Conservation (phyloP, 129 eudicot species). For the Sambucus nigra region DNA sequence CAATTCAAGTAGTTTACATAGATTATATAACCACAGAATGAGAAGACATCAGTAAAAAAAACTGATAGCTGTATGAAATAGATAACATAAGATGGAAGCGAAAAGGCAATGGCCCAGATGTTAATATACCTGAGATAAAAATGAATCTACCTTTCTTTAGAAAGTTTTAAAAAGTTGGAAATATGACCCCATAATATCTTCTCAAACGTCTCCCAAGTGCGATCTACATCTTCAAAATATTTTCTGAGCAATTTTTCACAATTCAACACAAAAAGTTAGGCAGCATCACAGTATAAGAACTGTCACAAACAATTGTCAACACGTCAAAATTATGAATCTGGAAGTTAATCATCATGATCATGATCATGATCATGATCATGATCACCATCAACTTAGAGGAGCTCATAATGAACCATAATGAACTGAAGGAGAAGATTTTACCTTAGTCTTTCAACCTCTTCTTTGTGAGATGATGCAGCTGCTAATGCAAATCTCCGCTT, state of each 20-base stretch:
- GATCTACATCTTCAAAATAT: slow-evolving; percentile 96
- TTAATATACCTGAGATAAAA: not conserved
- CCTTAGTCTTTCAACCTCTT: slow-evolving; percentile 92
- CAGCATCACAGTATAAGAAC: no score
- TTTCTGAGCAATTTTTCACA: slow-evolving; percentile 35
- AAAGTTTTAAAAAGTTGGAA: slow-evolving; percentile 70
- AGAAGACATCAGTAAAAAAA: not conserved
- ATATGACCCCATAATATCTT: slow-evolving; percentile 86
- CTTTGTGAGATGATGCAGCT: slow-evolving; percentile 93
- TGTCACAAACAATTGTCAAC: no score
- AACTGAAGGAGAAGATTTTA: slow-evolving; percentile 22
- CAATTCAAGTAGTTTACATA: not conserved
- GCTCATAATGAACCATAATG: not conserved
- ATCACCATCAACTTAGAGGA: not conserved
- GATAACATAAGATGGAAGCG: not conserved
- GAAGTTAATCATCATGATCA: no score
- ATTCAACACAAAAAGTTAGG: no score
- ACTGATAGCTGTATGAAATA: not conserved
- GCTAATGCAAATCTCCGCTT: slow-evolving; percentile 95
- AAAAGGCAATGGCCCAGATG: slow-evolving; percentile 9
- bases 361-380: no score
- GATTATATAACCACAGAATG: not conserved
- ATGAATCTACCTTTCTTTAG: slow-evolving; percentile 76
- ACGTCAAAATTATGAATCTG: no score
- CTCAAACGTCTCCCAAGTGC: slow-evolving; percentile 97